Evolutionary conservation across 495 filamentous ascomycete genomes (phyloP).

Genomic region (Lasiosphaeria miniovina): DNA sequence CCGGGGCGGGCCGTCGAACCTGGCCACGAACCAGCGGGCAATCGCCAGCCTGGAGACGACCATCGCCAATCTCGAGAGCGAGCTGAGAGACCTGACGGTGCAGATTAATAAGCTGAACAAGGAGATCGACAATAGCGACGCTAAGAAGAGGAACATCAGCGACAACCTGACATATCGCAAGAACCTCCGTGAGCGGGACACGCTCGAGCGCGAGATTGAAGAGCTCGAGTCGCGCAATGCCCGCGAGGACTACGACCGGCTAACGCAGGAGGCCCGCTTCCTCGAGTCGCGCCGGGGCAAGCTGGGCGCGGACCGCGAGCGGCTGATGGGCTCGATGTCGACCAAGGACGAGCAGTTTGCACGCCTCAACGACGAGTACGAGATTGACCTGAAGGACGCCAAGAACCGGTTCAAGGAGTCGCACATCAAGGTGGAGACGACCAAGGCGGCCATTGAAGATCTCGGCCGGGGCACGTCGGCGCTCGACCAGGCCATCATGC

Average conservation of each 20-base stretch:
- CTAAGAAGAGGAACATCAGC: slow-evolving; percentile 74
- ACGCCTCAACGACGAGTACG: slow-evolving; percentile 70
- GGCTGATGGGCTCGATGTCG: slow-evolving; percentile 68
- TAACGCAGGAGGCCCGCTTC: slow-evolving; percentile 61
- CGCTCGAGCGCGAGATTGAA: slow-evolving; percentile 64
- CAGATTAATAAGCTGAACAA: slow-evolving; percentile 75
- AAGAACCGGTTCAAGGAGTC: slow-evolving; percentile 79
- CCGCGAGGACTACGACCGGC: slow-evolving; percentile 72
- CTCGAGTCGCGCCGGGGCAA: slow-evolving; percentile 60
- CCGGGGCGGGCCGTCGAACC: slow-evolving; percentile 67
- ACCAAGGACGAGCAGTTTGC: slow-evolving; percentile 76
- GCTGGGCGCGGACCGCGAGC: slow-evolving; percentile 46
- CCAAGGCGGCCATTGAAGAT: slow-evolving; percentile 89
- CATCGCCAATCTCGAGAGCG: slow-evolving; percentile 61
- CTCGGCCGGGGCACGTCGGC: slow-evolving; percentile 74
- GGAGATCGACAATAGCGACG: slow-evolving; percentile 70
- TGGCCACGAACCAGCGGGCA: slow-evolving; percentile 65
- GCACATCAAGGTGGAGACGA: slow-evolving; percentile 88
- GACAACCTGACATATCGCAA: slow-evolving; percentile 86
- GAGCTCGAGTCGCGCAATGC: slow-evolving; percentile 79
- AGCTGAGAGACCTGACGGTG: slow-evolving; percentile 62
- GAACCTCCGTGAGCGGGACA: slow-evolving; percentile 62
- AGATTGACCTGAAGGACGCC: slow-evolving; percentile 82
- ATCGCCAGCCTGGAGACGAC: slow-evolving; percentile 64
- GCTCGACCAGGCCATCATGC: slow-evolving; percentile 94